A percentile compares a stretch with the other conserved stretches of the same genome.
phyloP scores from a whole-genome alignment of 129 eudicot species.

The Rutidosis leptorrhynchoides region DNA sequence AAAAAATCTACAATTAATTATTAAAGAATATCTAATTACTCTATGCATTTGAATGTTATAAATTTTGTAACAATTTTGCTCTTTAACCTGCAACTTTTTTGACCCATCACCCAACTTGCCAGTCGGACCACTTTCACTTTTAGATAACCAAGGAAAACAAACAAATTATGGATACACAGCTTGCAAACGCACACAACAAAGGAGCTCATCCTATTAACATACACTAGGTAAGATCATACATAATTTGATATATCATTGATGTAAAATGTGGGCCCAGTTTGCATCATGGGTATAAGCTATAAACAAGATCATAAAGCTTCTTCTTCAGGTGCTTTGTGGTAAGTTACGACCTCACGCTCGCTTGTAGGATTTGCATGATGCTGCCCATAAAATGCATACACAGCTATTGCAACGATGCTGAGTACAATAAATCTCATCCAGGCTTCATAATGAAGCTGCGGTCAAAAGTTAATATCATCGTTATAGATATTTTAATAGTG shows the following conservation, averaged over 20 bases:
- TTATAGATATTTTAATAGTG: neutral
- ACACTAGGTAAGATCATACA: conserved; percentile 1
- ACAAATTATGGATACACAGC: conserved; percentile 9
- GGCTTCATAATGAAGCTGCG: conserved; percentile 93
- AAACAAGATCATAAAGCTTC: conserved; percentile 36
- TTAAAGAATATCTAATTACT: conserved; percentile 9
- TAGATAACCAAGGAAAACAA: neutral
- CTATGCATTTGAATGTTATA: conserved; percentile 10
- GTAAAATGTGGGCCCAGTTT: neutral
- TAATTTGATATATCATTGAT: neutral
- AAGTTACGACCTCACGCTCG: conserved; percentile 49
- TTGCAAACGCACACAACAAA: conserved; percentile 5
- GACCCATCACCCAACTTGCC: neutral
- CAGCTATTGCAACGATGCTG: conserved; percentile 51
- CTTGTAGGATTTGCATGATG: conserved; percentile 69
- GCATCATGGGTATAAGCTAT: conserved; percentile 14
- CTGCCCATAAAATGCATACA: conserved; percentile 90
- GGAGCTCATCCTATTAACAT: conserved; percentile 11
- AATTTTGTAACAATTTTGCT: neutral
- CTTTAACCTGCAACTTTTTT: neutral
- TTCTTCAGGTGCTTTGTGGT: conserved; percentile 63
- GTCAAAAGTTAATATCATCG: conserved; percentile 17
- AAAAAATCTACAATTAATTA: neutral
- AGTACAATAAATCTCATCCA: conserved; percentile 84
- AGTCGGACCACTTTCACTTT: neutral